These are phyloP conservation scores for Lenzites betulinus DNA, from an alignment of 768 basidiomycete species.

Conservation along the genomic window DNA sequence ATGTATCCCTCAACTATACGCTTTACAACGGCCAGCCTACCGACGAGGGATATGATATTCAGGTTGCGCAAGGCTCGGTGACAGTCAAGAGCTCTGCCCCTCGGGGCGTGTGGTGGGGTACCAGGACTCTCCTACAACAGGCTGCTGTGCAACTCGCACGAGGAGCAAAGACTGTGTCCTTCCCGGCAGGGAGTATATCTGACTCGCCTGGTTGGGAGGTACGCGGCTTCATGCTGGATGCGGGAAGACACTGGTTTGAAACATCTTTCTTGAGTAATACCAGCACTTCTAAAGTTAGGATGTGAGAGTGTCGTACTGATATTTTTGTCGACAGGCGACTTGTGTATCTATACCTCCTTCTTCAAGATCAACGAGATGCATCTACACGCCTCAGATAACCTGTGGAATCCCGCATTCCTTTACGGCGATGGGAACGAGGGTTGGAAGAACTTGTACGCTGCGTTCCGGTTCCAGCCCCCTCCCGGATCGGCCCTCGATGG, in stretches of 20 bases:
- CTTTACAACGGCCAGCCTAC: constrained; percentile 42
- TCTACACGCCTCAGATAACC: constrained; percentile 45
- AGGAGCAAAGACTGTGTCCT: constrained; percentile 16
- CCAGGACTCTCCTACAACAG: constrained; percentile 45
- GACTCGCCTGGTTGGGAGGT: constrained; percentile 48
- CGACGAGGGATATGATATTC: constrained; percentile 42
- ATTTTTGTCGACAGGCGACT: constrained; percentile 34
- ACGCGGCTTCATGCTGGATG: constrained; percentile 49
- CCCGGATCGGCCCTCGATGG: constrained; percentile 35
- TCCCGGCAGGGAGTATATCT: constrained; percentile 38
- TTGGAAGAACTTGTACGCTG: constrained; percentile 45
- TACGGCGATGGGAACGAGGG: constrained; percentile 34
- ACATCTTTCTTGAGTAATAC: constrained; percentile 36
- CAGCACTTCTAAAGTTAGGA: background rate
- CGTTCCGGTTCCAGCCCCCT: constrained; percentile 44
- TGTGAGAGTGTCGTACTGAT: no score
- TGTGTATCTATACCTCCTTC: constrained; percentile 47
- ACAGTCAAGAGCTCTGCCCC: constrained; percentile 36
- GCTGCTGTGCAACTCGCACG: constrained; percentile 31
- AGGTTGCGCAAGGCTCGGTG: constrained; percentile 32
- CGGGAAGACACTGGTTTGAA: constrained; percentile 47
- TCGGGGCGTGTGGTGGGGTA: constrained; percentile 48
- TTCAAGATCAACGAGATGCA: constrained; percentile 49
- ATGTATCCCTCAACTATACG: constrained; percentile 28
- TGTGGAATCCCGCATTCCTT: constrained; percentile 44